These are phyloP conservation scores for Kurtzmaniella quercitrusa DNA, from an alignment of 1,139 yeast genomes.

Conservation along the genomic window DNA sequence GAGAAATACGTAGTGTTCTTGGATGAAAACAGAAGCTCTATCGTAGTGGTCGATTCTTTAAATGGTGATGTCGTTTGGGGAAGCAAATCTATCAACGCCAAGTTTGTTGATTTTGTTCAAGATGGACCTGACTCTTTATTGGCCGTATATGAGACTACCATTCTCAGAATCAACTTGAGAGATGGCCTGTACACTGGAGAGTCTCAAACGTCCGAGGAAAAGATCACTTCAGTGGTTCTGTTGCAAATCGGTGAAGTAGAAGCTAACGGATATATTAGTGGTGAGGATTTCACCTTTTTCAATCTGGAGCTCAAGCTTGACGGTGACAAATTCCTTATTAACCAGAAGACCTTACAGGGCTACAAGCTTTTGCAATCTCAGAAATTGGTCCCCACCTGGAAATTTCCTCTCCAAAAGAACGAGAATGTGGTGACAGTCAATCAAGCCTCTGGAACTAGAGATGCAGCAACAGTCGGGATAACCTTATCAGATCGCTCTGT, in stretches of 20 bases:
- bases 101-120: conserved; percentile 15
- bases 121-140: conserved; percentile 15
- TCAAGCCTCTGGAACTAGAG: conserved; percentile 26
- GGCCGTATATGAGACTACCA: conserved; percentile 17
- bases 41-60: conserved; percentile 30
- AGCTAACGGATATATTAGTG: neutral
- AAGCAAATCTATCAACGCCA: conserved; percentile 10
- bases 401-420: conserved; percentile 17
- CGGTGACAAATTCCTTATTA: conserved; percentile 16
- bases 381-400: conserved; percentile 24
- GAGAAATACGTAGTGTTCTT: conserved; percentile 29
- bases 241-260: neutral
- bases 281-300: neutral
- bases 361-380: conserved; percentile 15
- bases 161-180: conserved; percentile 18
- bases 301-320: neutral
- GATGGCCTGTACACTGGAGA: conserved; percentile 17
- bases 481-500: conserved; percentile 70
- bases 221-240: neutral
- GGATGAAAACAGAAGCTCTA: conserved; percentile 16
- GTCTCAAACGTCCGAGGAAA: neutral
- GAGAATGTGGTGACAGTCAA: conserved; percentile 16
- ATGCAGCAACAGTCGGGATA: conserved; percentile 61
- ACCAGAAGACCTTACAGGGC: conserved; percentile 15
- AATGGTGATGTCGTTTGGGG: conserved; percentile 28